These are phyloP conservation scores for Eucommia ulmoides DNA, from an alignment of 257 asterid species.

Conservation along the genomic window DNA sequence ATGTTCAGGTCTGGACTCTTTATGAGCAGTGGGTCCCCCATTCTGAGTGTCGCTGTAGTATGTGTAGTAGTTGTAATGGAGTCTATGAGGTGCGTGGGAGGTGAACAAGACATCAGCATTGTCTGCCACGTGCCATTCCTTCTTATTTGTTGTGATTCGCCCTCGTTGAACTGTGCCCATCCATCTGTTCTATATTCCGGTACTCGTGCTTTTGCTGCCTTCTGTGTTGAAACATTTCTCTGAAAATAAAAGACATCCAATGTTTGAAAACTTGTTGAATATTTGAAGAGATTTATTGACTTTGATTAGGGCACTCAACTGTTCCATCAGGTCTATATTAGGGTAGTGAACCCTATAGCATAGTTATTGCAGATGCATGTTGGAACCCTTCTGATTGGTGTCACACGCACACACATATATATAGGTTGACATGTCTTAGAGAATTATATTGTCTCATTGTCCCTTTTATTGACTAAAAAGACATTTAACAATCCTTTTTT, in stretches of 20 bases:
- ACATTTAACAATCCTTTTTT: too few species aligned
- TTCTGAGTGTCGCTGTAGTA: slow-evolving; percentile 8
- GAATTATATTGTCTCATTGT: too few species aligned
- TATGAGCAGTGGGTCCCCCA: slow-evolving; percentile 9
- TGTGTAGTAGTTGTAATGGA: slow-evolving; percentile 7
- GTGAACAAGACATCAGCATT: slow-evolving; percentile 41
- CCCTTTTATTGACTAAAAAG: too few species aligned
- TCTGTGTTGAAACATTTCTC: slow-evolving; percentile 36
- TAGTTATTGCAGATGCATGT: too few species aligned
- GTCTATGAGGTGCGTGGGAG: slow-evolving; percentile 22
- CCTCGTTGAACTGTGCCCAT: slow-evolving; percentile 61
- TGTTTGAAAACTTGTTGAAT: neutral
- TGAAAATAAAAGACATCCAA: slow-evolving; percentile 30
- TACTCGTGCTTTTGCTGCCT: slow-evolving; percentile 26
- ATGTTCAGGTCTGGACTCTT: slow-evolving; percentile 19
- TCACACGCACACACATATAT: too few species aligned
- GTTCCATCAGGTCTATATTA: neutral
- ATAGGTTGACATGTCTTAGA: too few species aligned
- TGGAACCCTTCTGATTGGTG: too few species aligned
- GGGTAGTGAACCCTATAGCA: too few species aligned
- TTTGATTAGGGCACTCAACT: neutral
- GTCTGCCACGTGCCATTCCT: slow-evolving; percentile 78
- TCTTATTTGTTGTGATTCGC: slow-evolving; percentile 29
- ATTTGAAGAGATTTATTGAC: neutral
- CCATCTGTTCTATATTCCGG: slow-evolving; percentile 57